Percentiles rank a stretch among this genome's conserved stretches.
Conservation (phyloP, 2,329 filamentous ascomycete species). For the Monosporascus ibericus region DNA sequence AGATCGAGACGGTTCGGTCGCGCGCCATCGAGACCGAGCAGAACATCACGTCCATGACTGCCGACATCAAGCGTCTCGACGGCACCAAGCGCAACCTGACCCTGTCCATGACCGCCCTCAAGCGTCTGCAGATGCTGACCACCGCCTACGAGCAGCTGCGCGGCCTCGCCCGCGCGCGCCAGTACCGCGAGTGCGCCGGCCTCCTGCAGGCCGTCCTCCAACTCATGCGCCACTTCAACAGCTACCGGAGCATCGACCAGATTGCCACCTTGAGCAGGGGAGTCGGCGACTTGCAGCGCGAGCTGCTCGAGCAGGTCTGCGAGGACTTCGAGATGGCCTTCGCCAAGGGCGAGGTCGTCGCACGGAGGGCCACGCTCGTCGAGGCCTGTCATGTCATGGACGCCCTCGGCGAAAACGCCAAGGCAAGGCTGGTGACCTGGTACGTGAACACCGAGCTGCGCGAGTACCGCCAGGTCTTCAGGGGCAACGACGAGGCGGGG, state of each 20-base stretch:
- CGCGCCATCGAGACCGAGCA: constrained; percentile 89
- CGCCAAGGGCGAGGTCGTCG: constrained; percentile 74
- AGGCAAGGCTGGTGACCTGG: constrained; percentile 81
- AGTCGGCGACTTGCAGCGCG: constrained; percentile 86
- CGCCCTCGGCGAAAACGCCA: constrained; percentile 81
- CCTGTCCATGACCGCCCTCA: constrained; percentile 94
- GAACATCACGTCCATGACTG: constrained; percentile 96
- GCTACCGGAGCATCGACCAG: constrained; percentile 95
- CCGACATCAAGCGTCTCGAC: constrained; percentile 95
- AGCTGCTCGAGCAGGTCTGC: constrained; percentile 94
- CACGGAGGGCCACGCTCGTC: constrained; percentile 63
- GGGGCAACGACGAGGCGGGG: constrained; percentile 93
- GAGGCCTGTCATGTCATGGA: constrained; percentile 95
- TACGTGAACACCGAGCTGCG: constrained; percentile 96
- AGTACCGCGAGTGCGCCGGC: constrained; percentile 93
- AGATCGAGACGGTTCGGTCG: constrained; percentile 88
- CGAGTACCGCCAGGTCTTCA: constrained; percentile 92
- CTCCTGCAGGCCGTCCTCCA: constrained; percentile 92
- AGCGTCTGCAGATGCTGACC: constrained; percentile 95
- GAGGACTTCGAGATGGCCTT: constrained; percentile 97
- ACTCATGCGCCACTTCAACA: constrained; percentile 98
- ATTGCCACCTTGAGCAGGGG: constrained; percentile 90
- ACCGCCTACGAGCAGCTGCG: constrained; percentile 97
- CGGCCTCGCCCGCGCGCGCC: constrained; percentile 73
- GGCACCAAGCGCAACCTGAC: constrained; percentile 95